Evolutionary conservation across 23 red algal genomes (phyloP), one percentile per base, ranked within the genome.

Genomic region (Cyanidium caldarium): DNA sequence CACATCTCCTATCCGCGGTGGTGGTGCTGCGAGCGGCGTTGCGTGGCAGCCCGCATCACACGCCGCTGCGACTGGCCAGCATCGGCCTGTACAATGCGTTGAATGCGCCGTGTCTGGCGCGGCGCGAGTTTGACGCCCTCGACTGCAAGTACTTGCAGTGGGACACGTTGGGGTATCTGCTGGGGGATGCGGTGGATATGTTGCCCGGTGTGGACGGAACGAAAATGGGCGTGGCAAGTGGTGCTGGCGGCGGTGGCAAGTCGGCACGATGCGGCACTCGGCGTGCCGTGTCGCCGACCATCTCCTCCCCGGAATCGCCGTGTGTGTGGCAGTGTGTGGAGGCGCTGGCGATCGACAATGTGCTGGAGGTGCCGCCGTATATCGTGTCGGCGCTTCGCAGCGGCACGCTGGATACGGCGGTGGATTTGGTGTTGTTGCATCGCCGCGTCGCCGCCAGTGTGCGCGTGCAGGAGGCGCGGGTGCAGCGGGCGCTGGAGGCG

Each of bases 101-200:
- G n/a, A 28, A 61, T 61, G 51, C 51, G 31, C 21, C 51, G n/a
- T 16, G 13, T 5, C 5, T 16, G n/a, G 21, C 10, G 10, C 7
- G 19, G 51, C 10, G 7, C 7, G 51, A 12, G 31, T 61, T 16
- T 16, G 3, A 61, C 31, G 7, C 7, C 3, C 51, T 61, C 31
- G 13, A 28, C 51, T 61, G 51, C 51, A 61, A 61, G 21, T 61
- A 7, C 51, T 10, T 61, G n/a, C 51, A 61, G 51, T 28, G 31
- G 19, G 51, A 61, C 51, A 21, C 10, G 10, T 28, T 61, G 21
- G 51, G n/a, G 23, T 61, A 14, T 28, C 51, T 61, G 10, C 51
- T 61, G 7, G 51, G 51, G 7, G 51, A 61, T 28, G 51, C n/a
- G 51, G 51, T 61, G 7, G 51, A 61, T 61, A 61, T 61, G 51